Evolutionary conservation across 768 basidiomycete genomes (phyloP).

Genomic region (Lentinula guzmanii): DNA sequence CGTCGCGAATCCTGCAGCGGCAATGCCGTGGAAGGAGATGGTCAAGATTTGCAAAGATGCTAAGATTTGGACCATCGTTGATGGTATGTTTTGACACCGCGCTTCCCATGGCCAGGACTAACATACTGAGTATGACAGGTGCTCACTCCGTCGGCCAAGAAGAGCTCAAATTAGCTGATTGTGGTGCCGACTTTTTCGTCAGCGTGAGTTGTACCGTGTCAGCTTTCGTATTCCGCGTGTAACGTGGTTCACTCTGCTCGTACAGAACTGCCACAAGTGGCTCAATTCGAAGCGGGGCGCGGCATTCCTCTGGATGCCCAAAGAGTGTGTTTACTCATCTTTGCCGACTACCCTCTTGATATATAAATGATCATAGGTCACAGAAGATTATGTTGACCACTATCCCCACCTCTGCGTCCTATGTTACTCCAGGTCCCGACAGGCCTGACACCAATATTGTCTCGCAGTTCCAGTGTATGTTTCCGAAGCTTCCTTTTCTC

Average conservation of each 20-base stretch:
- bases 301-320: slow-evolving; percentile 35
- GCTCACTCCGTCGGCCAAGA: slow-evolving; percentile 64
- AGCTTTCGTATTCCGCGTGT: not conserved
- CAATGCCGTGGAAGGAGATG: slow-evolving; percentile 56
- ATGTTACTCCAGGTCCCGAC: slow-evolving; percentile 40
- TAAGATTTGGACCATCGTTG: slow-evolving; percentile 46
- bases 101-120: not conserved
- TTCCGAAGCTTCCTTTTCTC: slow-evolving; percentile 4
- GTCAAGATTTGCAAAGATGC: slow-evolving; percentile 48
- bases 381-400: slow-evolving; percentile 56
- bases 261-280: slow-evolving; percentile 64
- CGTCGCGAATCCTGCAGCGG: slow-evolving; percentile 39
- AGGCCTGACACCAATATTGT: slow-evolving; percentile 29
- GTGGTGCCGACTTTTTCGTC: slow-evolving; percentile 55
- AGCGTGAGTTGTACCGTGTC: slow-evolving; percentile 27
- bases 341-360: not conserved
- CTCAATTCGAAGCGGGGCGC: slow-evolving; percentile 45
- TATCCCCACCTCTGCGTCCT: slow-evolving; percentile 49
- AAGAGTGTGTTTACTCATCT: slow-evolving; percentile 20
- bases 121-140: slow-evolving; percentile 15
- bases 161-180: slow-evolving; percentile 38
- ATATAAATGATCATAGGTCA: slow-evolving; percentile 33
- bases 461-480: slow-evolving; percentile 46
- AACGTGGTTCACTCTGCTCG: not conserved
- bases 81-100: slow-evolving; percentile 16